These are phyloP conservation scores for Tricholoma furcatifolium DNA, from an alignment of 768 basidiomycete species.

Conservation along the genomic window DNA sequence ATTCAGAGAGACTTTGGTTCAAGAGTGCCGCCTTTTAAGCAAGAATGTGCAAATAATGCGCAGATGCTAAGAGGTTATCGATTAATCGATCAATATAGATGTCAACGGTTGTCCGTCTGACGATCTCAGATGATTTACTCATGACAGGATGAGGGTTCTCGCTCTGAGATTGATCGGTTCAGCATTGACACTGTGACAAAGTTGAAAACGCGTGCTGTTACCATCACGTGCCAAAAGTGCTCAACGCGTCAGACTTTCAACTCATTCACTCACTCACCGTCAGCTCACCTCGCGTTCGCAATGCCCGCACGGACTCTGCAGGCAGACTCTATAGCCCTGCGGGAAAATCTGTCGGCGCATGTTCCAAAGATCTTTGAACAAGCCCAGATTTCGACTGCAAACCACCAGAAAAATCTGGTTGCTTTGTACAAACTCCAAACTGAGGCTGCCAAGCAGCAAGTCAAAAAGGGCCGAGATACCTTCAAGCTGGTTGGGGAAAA, in stretches of 20 bases:
- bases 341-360: slow-evolving; percentile 4
- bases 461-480: slow-evolving; percentile 40
- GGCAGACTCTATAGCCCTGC: slow-evolving; percentile 8
- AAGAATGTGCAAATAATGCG: no score
- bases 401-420: slow-evolving; percentile 89
- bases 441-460: slow-evolving; percentile 50
- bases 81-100: no score
- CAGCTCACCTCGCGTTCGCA: neutral
- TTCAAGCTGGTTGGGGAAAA: slow-evolving; percentile 71
- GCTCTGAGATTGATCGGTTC: no score
- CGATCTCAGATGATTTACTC: no score
- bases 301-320: slow-evolving; percentile 20
- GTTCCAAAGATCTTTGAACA: slow-evolving; percentile 77
- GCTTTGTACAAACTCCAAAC: slow-evolving; percentile 77
- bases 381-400: slow-evolving; percentile 67
- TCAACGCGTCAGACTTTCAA: neutral
- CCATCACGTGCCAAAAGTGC: no score
- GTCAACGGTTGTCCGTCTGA: no score
- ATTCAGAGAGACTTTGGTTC: no score
- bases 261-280: neutral
- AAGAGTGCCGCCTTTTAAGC: no score
- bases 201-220: no score
- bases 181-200: no score
- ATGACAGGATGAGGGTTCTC: no score
- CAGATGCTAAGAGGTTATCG: no score